A percentile compares a stretch with the other conserved stretches of the same genome.
Conservation (phyloP, 139 green algal genomes). For the Chara braunii region DNA sequence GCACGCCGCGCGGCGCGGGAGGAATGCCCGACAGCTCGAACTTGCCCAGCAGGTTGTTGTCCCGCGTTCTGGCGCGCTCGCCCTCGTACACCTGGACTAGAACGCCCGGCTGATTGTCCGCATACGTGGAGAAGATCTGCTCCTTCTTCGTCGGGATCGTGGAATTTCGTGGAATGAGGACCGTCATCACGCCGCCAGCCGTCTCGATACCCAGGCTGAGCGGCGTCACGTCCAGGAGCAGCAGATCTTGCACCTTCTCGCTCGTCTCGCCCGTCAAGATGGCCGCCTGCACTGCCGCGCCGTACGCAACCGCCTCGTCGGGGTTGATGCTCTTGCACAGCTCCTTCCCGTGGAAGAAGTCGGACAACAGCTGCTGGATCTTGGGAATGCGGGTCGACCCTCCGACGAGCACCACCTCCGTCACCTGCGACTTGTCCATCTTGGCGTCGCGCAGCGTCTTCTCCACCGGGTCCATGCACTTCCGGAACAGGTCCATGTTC, state of each 20-base stretch:
- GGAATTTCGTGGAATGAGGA: conserved; percentile 89
- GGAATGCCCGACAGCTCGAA: conserved; percentile 96
- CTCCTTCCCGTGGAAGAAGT: conserved; percentile 4
- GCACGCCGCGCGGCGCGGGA: conserved; percentile 85
- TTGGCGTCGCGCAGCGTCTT: no score
- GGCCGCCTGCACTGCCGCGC: conserved; percentile 86
- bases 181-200: conserved; percentile 77
- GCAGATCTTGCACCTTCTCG: conserved; percentile 93
- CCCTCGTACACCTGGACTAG: conserved; percentile 91
- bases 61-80: conserved; percentile 78
- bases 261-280: conserved; percentile 83
- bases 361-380: background rate
- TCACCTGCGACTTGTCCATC: no score
- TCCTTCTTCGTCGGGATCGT: conserved; percentile 99
- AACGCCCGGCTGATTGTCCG: conserved; percentile 95
- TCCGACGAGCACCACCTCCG: conserved; percentile 1
- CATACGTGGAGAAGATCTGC: conserved; percentile 97
- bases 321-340: conserved; percentile 77
- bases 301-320: conserved; percentile 97
- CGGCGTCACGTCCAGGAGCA: conserved; percentile 92
- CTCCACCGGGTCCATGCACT: conserved; percentile 19
- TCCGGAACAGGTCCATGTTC: conserved; percentile 91
- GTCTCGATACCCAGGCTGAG: conserved; percentile 93
- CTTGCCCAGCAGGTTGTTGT: conserved; percentile 97
- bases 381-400: conserved; percentile 10